These are phyloP conservation scores for Stachybotrys chlorohalonatus DNA, from an alignment of 2,329 filamentous ascomycete species.

Conservation along the genomic window DNA sequence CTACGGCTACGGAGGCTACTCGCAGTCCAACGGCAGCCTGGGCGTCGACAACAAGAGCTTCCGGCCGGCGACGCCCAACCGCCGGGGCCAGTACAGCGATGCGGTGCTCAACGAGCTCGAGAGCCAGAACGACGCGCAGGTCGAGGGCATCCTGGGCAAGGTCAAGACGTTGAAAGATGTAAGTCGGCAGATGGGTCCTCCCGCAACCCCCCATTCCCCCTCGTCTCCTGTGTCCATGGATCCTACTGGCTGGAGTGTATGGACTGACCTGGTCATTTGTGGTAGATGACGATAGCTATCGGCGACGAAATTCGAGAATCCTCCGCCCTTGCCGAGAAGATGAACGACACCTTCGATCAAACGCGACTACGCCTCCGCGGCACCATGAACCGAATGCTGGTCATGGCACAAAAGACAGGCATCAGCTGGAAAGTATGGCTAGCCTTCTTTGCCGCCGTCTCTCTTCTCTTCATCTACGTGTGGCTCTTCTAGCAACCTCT, in stretches of 20 bases:
- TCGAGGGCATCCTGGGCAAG: conserved; percentile 85
- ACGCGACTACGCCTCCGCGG: conserved; percentile 73
- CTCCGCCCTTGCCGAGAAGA: conserved; percentile 79
- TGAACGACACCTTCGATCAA: conserved; percentile 90
- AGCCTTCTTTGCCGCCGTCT: conserved; percentile 75
- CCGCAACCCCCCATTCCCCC: not conserved
- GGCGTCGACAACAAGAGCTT: conserved; percentile 32
- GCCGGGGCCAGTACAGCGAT: conserved; percentile 82
- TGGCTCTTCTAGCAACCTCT: conserved; percentile 60
- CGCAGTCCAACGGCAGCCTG: conserved; percentile 12
- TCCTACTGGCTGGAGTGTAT: not conserved
- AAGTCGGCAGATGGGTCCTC: conserved; percentile 23
- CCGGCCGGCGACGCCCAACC: conserved; percentile 63
- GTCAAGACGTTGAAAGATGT: conserved; percentile 86
- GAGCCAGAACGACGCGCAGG: conserved; percentile 86
- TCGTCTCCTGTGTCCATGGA: not conserved
- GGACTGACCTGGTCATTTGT: conserved; percentile 5
- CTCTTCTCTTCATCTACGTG: conserved; percentile 80
- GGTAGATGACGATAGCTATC: conserved; percentile 80
- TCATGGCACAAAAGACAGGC: conserved; percentile 93
- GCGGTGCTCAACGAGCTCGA: conserved; percentile 89
- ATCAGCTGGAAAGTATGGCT: conserved; percentile 95
- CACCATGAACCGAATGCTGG: conserved; percentile 94
- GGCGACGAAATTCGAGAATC: conserved; percentile 92
- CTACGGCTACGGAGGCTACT: conserved; percentile 39